Percentiles rank a stretch among this genome's conserved stretches.
These are phyloP conservation scores for Mycothermus thermophilus DNA, from an alignment of 495 filamentous ascomycete species.

Conservation along the genomic window DNA sequence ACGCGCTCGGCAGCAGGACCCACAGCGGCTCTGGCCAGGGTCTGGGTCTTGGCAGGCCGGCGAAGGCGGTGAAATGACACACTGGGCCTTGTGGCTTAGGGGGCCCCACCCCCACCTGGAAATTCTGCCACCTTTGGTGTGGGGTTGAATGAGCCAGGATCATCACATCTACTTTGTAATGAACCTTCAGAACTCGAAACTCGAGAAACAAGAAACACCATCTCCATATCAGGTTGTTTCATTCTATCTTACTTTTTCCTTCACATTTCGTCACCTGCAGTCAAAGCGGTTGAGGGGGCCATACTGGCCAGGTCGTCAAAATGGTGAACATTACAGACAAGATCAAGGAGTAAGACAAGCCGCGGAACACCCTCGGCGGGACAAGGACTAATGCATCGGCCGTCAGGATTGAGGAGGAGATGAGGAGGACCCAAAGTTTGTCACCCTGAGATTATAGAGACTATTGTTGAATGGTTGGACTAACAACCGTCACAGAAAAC, in stretches of 20 bases:
- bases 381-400: slow-evolving; percentile 11
- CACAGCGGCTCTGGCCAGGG: too few species aligned
- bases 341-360: slow-evolving; percentile 77
- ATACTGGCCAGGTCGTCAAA: too few species aligned
- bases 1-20: not conserved
- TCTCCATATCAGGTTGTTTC: too few species aligned
- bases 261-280: too few species aligned
- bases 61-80: slow-evolving; percentile 10
- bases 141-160: slow-evolving; percentile 12
- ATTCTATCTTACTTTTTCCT: too few species aligned
- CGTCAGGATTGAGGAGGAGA: slow-evolving; percentile 95
- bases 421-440: slow-evolving; percentile 93
- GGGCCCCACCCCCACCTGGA: slow-evolving; percentile 12
- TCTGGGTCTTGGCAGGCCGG: not conserved
- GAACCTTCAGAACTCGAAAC: too few species aligned
- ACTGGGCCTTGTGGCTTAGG: not conserved
- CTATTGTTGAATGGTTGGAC: slow-evolving; percentile 2
- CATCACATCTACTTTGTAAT: too few species aligned
- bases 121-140: slow-evolving; percentile 22
- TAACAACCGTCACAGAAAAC: slow-evolving; percentile 55
- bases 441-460: not conserved
- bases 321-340: slow-evolving; percentile 99
- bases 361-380: not conserved
- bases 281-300: too few species aligned
- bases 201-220: too few species aligned